These are phyloP conservation scores for Blepharisma japonicum DNA, from an alignment of 73 alveolate genomes.

Conservation along the genomic window DNA sequence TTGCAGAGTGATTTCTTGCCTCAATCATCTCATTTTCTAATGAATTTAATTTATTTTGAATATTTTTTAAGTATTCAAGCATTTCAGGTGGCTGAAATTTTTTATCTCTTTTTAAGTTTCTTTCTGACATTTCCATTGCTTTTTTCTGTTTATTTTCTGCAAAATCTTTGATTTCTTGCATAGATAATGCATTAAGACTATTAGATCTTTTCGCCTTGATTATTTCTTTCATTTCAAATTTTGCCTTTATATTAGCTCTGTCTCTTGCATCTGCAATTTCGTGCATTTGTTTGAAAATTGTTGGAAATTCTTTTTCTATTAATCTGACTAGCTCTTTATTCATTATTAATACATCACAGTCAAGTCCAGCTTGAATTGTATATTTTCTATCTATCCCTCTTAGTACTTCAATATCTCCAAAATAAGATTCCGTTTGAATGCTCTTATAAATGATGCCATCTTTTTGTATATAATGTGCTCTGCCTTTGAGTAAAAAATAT, in stretches of 20 bases:
- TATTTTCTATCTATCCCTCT: slow-evolving; percentile 31
- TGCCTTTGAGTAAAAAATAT: slow-evolving; percentile 41
- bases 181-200: too few relatives aligned
- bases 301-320: slow-evolving; percentile 49
- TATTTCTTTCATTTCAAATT: too few relatives aligned
- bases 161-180: too few relatives aligned
- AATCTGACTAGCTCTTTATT: slow-evolving; percentile 39
- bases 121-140: too few relatives aligned
- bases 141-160: too few relatives aligned
- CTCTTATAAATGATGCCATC: slow-evolving; percentile 34
- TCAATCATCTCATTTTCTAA: too few relatives aligned
- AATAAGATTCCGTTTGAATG: slow-evolving; percentile 45
- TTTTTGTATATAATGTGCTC: slow-evolving; percentile 40
- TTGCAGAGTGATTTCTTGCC: too few relatives aligned
- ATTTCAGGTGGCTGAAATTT: too few relatives aligned
- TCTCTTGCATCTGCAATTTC: slow-evolving; percentile 46
- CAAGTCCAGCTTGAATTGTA: slow-evolving; percentile 41
- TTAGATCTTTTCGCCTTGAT: too few relatives aligned
- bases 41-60: too few relatives aligned
- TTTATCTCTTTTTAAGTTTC: too few relatives aligned
- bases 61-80: too few relatives aligned
- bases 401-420: slow-evolving; percentile 55
- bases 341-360: slow-evolving; percentile 53
- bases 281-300: slow-evolving; percentile 30
- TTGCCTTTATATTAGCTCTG: background rate